Percentiles rank a stretch among this genome's conserved stretches.
Evolutionary conservation across 2,329 filamentous ascomycete genomes (phyloP).

Genomic region (Hirsutella minnesotensis): DNA sequence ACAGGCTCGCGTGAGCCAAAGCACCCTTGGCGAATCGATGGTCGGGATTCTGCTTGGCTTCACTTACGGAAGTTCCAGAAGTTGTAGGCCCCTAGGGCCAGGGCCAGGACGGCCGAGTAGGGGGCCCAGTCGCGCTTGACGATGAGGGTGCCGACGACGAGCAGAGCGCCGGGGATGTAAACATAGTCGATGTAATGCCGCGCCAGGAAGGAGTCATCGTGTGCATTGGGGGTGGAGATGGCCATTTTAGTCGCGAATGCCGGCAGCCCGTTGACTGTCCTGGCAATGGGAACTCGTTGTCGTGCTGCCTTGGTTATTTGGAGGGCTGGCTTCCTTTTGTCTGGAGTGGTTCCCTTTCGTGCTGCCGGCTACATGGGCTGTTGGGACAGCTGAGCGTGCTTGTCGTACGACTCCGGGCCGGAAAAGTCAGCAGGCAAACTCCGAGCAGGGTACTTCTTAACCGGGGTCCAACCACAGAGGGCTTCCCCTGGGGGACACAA

Average conservation of each 20-base stretch:
- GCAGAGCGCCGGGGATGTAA: conserved; percentile 69
- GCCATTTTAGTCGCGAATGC: conserved; percentile 9
- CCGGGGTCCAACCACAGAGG: too few relatives aligned
- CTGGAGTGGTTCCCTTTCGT: too few relatives aligned
- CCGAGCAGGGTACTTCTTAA: too few relatives aligned
- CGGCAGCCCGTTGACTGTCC: too few relatives aligned
- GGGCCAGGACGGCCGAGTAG: conserved; percentile 56
- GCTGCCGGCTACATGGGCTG: too few relatives aligned
- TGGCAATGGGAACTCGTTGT: too few relatives aligned
- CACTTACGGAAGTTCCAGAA: conserved; percentile 58
- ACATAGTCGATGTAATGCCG: conserved; percentile 64
- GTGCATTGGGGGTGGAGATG: conserved; percentile 10
- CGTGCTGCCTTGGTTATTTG: too few relatives aligned
- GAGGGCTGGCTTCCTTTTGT: too few relatives aligned
- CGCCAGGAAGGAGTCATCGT: conserved; percentile 26
- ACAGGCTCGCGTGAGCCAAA: background rate
- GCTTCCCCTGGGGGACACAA: too few relatives aligned
- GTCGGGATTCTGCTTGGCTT: background rate
- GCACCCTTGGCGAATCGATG: background rate
- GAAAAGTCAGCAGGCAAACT: too few relatives aligned
- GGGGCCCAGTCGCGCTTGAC: conserved; percentile 68
- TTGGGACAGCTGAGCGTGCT: too few relatives aligned
- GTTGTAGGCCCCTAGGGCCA: conserved; percentile 58
- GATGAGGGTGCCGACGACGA: conserved; percentile 65
- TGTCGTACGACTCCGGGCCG: background rate